A percentile compares a stretch with the other conserved stretches of the same genome.
phyloP scores from a whole-genome alignment of 2,329 filamentous ascomycete species.

The Nothopassalora personata region DNA sequence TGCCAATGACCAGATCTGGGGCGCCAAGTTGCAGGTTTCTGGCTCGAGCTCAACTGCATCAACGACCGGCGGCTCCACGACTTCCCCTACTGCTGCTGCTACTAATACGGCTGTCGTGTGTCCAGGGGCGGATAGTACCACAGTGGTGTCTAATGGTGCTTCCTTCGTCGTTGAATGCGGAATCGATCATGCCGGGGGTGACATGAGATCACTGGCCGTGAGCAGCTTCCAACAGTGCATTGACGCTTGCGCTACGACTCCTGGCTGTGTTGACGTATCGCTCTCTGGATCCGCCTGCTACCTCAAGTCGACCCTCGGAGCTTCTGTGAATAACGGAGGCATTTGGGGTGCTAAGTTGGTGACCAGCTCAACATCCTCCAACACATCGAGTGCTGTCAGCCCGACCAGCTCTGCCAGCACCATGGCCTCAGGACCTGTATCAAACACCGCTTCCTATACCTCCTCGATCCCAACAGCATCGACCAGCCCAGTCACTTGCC shows the following conservation, averaged over 20 bases:
- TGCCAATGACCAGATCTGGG: constrained; percentile 20
- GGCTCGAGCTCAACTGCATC: not conserved
- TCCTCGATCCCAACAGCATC: not conserved
- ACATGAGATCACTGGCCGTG: constrained; percentile 23
- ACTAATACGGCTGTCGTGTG: constrained; percentile 12
- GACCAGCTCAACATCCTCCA: not conserved
- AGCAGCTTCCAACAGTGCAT: constrained; percentile 27
- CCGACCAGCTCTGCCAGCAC: not conserved
- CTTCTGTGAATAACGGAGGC: constrained; percentile 13
- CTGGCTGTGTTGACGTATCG: constrained; percentile 31
- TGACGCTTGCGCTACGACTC: constrained; percentile 25
- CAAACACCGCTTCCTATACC: constrained; percentile 10
- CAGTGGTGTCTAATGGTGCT: constrained; percentile 16
- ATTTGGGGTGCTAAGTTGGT: constrained; percentile 29
- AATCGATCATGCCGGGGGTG: constrained; percentile 29
- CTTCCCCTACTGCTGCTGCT: constrained; percentile 7
- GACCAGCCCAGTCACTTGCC: constrained; percentile 15
- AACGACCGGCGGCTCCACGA: constrained; percentile 4
- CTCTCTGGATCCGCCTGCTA: constrained; percentile 30
- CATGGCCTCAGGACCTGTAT: constrained; percentile 3
- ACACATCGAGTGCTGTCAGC: not conserved
- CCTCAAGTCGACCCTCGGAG: constrained; percentile 28
- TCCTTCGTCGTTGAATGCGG: constrained; percentile 25
- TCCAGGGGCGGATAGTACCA: constrained; percentile 19
- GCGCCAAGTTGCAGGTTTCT: constrained; percentile 26